These are phyloP conservation scores for Populus hybrid DNA, from an alignment of 441 rosid genomes.

Conservation along the genomic window DNA sequence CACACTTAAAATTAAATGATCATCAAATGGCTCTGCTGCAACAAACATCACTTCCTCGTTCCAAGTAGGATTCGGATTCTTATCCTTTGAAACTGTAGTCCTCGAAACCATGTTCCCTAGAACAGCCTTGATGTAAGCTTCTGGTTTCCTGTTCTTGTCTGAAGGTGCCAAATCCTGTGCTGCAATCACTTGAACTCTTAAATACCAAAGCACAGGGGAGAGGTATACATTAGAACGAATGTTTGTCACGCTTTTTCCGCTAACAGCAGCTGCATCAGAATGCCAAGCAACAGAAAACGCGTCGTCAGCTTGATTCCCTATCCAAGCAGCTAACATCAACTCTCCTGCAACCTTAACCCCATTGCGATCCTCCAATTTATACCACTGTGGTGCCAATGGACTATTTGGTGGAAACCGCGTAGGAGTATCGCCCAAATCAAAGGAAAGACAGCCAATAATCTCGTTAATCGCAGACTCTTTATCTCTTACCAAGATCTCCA, in stretches of 20 bases:
- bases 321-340: conserved; percentile 49
- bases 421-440: conserved; percentile 35
- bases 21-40: conserved; percentile 46
- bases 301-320: conserved; percentile 49
- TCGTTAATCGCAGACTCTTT: conserved; percentile 4
- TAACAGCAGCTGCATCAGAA: conserved; percentile 27
- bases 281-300: conserved; percentile 48
- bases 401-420: conserved; percentile 43
- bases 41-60: conserved; percentile 57
- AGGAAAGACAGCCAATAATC: not conserved
- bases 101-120: conserved; percentile 34
- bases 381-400: conserved; percentile 54
- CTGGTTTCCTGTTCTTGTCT: conserved; percentile 35
- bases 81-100: conserved; percentile 29
- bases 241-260: conserved; percentile 14
- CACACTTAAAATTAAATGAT: conserved; percentile 26
- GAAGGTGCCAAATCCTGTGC: conserved; percentile 47
- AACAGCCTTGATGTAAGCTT: conserved; percentile 30
- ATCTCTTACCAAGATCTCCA: conserved; percentile 32
- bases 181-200: conserved; percentile 39
- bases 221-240: conserved; percentile 44
- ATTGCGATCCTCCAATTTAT: conserved; percentile 30
- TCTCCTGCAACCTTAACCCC: conserved; percentile 32
- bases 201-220: conserved; percentile 47
- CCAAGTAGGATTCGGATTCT: conserved; percentile 43